Evolutionary conservation across 2,329 filamentous ascomycete species (phyloP), one percentile per base, ranked within the genome.

Genomic region (Alternaria brassicae): DNA sequence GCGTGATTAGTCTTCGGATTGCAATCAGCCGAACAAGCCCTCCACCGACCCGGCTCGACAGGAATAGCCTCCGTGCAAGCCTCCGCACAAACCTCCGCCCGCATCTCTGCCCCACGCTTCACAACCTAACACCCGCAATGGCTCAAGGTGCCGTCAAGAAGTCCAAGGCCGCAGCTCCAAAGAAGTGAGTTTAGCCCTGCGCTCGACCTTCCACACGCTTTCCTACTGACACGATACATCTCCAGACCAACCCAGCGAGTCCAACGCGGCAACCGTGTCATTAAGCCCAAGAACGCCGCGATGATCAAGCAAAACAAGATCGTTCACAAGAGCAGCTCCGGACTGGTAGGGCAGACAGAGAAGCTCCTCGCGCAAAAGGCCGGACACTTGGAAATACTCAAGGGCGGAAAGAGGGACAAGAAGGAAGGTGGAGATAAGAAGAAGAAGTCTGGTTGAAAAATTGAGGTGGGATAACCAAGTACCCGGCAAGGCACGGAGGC

Each of bases 331-430:
- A 81, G 86, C 62, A 83, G 86, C 1, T 80, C 85, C 0, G 88
- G 88, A 0, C 77, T 91, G 39, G 85, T 84, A 3, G 84, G 84
- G 0, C 82, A 86, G 78, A 91, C 89, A n/a, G 89, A 92, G 72
- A 84, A 85, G 61, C 84, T 83, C 62, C 81, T 91, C 9, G 89
- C 88, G 12, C 81, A 86, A 61, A 86, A 86, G 70, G 89, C 88
- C 5, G 89, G 89, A 13, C 89, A 92, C 82, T 71, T 91, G 71
- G 89, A 92, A 76, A 72, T 91, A 70, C 75, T 91, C 70, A 82
- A 82, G 57, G 88, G 88, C 2, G 88, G 88, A 12, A 90, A 89
- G 83, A 89, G 85, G 77, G 79, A 80, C 40, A 73, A 69, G 64
- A 70, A 68, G 48, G 67, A 80, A 70, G 67, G 65, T 61, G 66